A percentile compares a stretch with the other conserved stretches of the same genome.
These are phyloP conservation scores for Alternaria rosae DNA, from an alignment of 2,329 filamentous ascomycete genomes.

Conservation along the genomic window DNA sequence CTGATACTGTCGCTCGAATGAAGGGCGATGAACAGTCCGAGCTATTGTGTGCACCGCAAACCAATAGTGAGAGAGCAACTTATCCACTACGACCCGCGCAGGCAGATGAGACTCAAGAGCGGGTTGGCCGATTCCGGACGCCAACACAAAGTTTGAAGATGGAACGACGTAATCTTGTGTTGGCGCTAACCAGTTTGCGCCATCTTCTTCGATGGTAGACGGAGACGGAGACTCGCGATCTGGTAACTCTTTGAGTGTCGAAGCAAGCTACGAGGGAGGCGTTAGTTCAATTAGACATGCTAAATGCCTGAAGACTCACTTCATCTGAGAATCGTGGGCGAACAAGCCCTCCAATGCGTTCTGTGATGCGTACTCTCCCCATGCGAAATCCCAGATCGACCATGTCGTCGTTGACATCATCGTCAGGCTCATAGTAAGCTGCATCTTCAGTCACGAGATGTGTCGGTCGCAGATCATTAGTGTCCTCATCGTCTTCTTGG, in stretches of 20 bases:
- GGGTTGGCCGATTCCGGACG: constrained; percentile 53
- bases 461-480: constrained; percentile 67
- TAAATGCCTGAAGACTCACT: constrained; percentile 52
- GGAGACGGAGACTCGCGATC: constrained; percentile 13
- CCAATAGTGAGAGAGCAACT: constrained; percentile 72
- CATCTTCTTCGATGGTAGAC: constrained; percentile 21
- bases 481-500: constrained; percentile 63
- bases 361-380: constrained; percentile 75
- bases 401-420: constrained; percentile 71
- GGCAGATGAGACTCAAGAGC: constrained; percentile 69
- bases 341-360: constrained; percentile 76
- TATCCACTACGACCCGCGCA: constrained; percentile 63
- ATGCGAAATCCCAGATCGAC: constrained; percentile 76
- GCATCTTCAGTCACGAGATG: constrained; percentile 70
- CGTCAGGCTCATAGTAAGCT: constrained; percentile 70
- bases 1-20: constrained; percentile 70
- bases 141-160: constrained; percentile 72
- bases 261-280: constrained; percentile 31
- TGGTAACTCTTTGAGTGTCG: constrained; percentile 42
- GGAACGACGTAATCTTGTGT: constrained; percentile 72
- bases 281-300: constrained; percentile 1
- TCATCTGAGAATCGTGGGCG: constrained; percentile 75
- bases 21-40: constrained; percentile 71
- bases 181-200: constrained; percentile 65
- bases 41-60: constrained; percentile 72